phyloP scores from a whole-genome alignment of 805 yeast species.

The Yamadazyma scolyti region DNA sequence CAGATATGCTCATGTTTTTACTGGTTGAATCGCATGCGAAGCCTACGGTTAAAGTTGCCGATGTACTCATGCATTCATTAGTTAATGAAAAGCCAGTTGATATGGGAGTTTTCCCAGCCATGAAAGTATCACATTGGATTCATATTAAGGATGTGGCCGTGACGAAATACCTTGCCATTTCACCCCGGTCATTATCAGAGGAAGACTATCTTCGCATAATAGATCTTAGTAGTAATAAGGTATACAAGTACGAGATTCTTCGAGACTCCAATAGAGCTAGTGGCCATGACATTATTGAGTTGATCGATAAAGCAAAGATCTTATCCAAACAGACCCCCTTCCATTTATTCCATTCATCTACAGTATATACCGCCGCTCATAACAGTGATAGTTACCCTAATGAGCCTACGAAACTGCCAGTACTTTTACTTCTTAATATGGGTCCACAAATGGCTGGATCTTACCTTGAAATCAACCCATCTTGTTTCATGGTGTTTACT shows the following conservation, averaged over 20 bases:
- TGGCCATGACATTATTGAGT: slow-evolving; percentile 45
- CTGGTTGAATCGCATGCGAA: too few relatives aligned
- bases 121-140: slow-evolving; percentile 69
- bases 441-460: slow-evolving; percentile 28
- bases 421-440: slow-evolving; percentile 64
- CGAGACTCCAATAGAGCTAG: slow-evolving; percentile 8
- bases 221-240: slow-evolving; percentile 19
- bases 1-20: slow-evolving; percentile 71
- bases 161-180: slow-evolving; percentile 35
- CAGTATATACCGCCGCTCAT: slow-evolving; percentile 67
- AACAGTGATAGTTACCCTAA: slow-evolving; percentile 46
- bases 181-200: slow-evolving; percentile 8
- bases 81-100: slow-evolving; percentile 78
- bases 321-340: slow-evolving; percentile 80
- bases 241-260: slow-evolving; percentile 25
- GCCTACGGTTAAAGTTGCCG: slow-evolving; percentile 63
- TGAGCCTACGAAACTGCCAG: slow-evolving; percentile 59
- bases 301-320: slow-evolving; percentile 65
- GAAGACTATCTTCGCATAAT: slow-evolving; percentile 25
- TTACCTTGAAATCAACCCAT: slow-evolving; percentile 10
- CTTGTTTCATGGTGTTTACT: slow-evolving; percentile 9
- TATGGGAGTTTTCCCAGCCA: slow-evolving; percentile 52
- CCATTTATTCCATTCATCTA: slow-evolving; percentile 64
- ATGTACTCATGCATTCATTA: slow-evolving; percentile 84
- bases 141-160: slow-evolving; percentile 54